Evolutionary conservation across 2,329 filamentous ascomycete species (phyloP).

Genomic region (Penicillium sp.): DNA sequence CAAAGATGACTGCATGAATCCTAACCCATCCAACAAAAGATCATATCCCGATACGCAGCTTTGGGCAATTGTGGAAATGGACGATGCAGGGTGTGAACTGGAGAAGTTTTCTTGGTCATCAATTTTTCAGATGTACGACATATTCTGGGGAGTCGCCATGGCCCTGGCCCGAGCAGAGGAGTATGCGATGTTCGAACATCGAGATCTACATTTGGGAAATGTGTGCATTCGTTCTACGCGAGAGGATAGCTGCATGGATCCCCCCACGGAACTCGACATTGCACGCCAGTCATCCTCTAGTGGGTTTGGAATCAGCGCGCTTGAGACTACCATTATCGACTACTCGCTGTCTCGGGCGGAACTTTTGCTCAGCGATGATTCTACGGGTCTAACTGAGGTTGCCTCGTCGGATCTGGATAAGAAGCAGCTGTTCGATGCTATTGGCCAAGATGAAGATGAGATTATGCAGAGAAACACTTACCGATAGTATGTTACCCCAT

Average conservation of each 20-base stretch:
- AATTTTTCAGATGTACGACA: conserved; percentile 57
- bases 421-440: conserved; percentile 44
- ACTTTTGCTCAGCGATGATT: conserved; percentile 35
- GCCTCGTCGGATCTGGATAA: conserved; percentile 46
- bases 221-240: conserved; percentile 55
- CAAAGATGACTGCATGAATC: conserved; percentile 52
- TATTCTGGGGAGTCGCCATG: conserved; percentile 66
- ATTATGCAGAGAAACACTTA: conserved; percentile 43
- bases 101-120: conserved; percentile 47
- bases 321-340: conserved; percentile 66
- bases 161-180: conserved; percentile 62
- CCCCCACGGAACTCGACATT: conserved; percentile 33
- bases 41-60: conserved; percentile 57
- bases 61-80: conserved; percentile 66
- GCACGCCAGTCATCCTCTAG: conserved; percentile 35
- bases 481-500: conserved; percentile 36
- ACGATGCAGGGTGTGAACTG: conserved; percentile 61
- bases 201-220: conserved; percentile 66
- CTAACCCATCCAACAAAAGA: conserved; percentile 55
- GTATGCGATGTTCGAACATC: conserved; percentile 62
- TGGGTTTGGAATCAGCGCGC: conserved; percentile 52
- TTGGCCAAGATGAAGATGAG: conserved; percentile 45
- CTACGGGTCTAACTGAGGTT: conserved; percentile 29
- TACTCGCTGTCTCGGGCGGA: conserved; percentile 66
- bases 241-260: conserved; percentile 32